Base-by-base conservation (phyloP, 345 rosid species). In the Balakata baccata region DNA sequence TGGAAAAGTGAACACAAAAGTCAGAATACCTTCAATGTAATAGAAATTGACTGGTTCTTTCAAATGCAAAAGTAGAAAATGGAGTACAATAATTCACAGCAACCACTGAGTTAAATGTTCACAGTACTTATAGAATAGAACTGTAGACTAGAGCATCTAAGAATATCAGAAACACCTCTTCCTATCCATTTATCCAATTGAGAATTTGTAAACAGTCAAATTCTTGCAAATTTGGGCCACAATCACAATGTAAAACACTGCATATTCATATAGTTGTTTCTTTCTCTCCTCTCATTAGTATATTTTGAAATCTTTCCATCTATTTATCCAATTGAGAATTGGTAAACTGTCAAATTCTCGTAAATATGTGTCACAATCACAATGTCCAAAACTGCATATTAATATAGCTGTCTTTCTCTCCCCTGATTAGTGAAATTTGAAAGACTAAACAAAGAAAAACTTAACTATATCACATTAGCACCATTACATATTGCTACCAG, bases 1-100 rank as follows among this genome's bases (percentile, higher is more conserved):
- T 95, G 88, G 57, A 86, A 61, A 69, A 58, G 59, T 4, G 11
- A 66, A 61, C 59, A 73, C 29, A 50, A 39, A 63, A 34, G 22
- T 69, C 41, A 75, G 61, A 8, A 23, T 23, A 68, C 5, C 47
- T 60, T 67, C 53, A 37, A 69, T n/a, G 37, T 39, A 67, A 43
- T 49, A 29, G 43, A 59, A 72, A 45, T 11, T 50, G 12, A 37
- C 17, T 16, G 16, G 6, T 38, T 54, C 52, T 61, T 68, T 25
- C 61, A 12, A 45, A 54, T n/a, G 29, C 53, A 65, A 29, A 41
- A 9, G 10, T 25, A 7, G 6, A 10, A 7, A 25, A 45, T 22
- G n/a, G 22, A n/a, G 25, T n/a, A 34, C 5, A 39, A 17, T 18
- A 66, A 1, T 56, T 50, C 52, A 23, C 20, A 56, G 23, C 38